phyloP scores from a whole-genome alignment of 2,329 filamentous ascomycete genomes.

The Beauveria brongniartii region DNA sequence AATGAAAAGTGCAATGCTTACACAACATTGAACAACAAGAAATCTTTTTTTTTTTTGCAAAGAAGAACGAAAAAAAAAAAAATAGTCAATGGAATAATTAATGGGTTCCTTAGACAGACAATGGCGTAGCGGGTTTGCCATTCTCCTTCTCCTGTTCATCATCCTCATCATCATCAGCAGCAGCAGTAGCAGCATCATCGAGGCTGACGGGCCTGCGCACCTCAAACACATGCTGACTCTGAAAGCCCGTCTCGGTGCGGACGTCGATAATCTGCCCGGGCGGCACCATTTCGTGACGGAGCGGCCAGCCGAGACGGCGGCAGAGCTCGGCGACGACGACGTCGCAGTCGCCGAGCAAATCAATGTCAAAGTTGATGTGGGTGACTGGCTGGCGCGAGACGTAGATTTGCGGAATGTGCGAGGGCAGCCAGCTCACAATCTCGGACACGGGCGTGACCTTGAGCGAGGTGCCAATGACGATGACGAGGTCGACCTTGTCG shows the following conservation, averaged over 20 bases:
- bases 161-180: not conserved
- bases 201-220: slow-evolving; percentile 11
- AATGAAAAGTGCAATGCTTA: not conserved
- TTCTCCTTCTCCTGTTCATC: not conserved
- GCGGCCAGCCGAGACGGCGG: slow-evolving; percentile 68
- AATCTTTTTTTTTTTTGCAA: not conserved
- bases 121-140: not conserved
- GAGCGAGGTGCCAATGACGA: slow-evolving; percentile 92
- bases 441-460: slow-evolving; percentile 95
- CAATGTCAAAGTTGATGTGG: slow-evolving; percentile 94
- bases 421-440: slow-evolving; percentile 71
- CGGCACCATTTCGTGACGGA: slow-evolving; percentile 79
- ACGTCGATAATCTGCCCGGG: slow-evolving; percentile 54
- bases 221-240: slow-evolving; percentile 31
- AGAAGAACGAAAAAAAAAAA: not conserved
- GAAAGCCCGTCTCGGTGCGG: slow-evolving; percentile 25
- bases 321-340: slow-evolving; percentile 82
- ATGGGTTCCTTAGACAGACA: not conserved
- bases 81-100: not conserved
- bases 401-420: slow-evolving; percentile 82
- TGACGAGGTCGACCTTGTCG: slow-evolving; percentile 74
- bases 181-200: not conserved
- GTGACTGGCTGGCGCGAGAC: slow-evolving; percentile 76
- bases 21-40: not conserved
- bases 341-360: slow-evolving; percentile 92